phyloP scores from a whole-genome alignment of 2,329 filamentous ascomycete species.

The Aureobasidium leucospermi region DNA sequence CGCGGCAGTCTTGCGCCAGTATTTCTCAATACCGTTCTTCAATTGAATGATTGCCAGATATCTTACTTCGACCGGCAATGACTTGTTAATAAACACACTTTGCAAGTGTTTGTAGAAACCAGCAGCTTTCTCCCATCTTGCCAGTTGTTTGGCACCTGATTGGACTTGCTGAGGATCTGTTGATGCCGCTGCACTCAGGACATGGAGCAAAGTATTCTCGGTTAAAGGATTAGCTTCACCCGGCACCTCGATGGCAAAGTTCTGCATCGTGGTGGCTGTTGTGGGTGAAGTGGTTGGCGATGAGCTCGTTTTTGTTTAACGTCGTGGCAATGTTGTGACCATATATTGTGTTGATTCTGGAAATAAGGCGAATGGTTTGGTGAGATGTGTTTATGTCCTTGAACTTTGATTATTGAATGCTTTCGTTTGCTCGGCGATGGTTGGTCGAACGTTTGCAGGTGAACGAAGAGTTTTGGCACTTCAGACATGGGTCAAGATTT shows the following conservation, averaged over 20 bases:
- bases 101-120: constrained; percentile 44
- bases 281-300: neutral
- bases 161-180: constrained; percentile 42
- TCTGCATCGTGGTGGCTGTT: constrained; percentile 13
- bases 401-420: neutral
- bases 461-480: constrained; percentile 1
- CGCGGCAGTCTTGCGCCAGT: constrained; percentile 77
- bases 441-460: neutral
- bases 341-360: neutral
- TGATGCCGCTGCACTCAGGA: constrained; percentile 42
- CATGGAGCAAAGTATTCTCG: constrained; percentile 40
- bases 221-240: constrained; percentile 64
- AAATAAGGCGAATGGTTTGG: neutral
- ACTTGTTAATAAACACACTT: constrained; percentile 71
- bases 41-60: constrained; percentile 89
- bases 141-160: constrained; percentile 45
- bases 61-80: constrained; percentile 67
- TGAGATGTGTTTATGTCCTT: neutral
- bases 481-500: neutral
- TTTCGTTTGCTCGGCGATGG: neutral
- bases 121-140: constrained; percentile 42
- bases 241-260: constrained; percentile 58
- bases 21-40: constrained; percentile 93
- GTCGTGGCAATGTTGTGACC: too few species aligned
- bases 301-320: neutral